Evolutionary conservation across 225 moss, liverwort and hornwort genomes (phyloP).

Genomic region (Climacium dendroides): DNA sequence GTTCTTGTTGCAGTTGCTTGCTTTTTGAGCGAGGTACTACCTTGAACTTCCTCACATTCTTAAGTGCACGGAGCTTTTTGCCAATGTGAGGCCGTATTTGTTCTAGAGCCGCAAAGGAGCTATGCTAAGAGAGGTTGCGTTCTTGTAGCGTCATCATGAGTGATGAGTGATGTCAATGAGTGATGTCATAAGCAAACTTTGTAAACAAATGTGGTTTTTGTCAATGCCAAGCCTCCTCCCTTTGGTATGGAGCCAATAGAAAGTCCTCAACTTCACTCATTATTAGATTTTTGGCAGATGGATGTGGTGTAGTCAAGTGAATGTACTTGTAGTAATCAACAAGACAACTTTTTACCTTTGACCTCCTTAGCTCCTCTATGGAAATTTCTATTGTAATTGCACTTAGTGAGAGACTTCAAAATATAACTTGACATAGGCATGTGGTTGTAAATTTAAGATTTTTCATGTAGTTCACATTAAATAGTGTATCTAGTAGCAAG

Average conservation of each 20-base stretch:
- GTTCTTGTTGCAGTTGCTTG: background rate
- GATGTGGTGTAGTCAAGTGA: background rate
- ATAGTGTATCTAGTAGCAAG: background rate
- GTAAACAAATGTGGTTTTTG: background rate
- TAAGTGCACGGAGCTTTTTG: background rate
- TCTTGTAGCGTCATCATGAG: background rate
- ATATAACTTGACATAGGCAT: background rate
- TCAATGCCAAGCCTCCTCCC: background rate
- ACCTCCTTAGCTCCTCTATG: no score
- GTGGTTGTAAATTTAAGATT: background rate
- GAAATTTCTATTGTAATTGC: background rate
- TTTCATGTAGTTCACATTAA: accelerated
- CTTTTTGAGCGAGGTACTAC: background rate
- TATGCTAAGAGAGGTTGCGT: background rate
- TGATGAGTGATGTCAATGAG: background rate
- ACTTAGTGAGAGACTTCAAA: background rate
- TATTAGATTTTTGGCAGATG: background rate
- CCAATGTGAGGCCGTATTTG: background rate
- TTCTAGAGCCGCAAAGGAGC: background rate
- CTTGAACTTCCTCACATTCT: background rate
- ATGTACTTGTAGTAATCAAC: background rate
- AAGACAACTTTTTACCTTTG: no score
- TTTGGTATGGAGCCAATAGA: background rate
- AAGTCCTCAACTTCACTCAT: background rate
- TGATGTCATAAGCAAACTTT: background rate